These are phyloP conservation scores for Candolleomyces efflorescens DNA, from an alignment of 768 basidiomycete species.

Conservation along the genomic window DNA sequence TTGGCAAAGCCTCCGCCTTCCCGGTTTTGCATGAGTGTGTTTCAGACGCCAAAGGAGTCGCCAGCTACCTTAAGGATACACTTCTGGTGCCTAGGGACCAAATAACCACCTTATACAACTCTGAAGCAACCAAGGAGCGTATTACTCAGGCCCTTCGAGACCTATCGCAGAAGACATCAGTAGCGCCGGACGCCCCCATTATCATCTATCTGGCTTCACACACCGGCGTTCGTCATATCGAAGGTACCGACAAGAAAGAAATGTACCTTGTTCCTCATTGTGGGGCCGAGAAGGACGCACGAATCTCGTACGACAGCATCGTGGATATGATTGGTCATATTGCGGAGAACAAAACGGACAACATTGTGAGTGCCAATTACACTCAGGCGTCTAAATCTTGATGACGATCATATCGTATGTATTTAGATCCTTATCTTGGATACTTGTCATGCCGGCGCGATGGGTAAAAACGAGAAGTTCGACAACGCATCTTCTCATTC, in stretches of 20 bases:
- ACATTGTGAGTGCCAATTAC: background rate
- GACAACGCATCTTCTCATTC: background rate
- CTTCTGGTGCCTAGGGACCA: background rate
- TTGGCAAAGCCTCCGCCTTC: background rate
- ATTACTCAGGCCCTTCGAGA: background rate
- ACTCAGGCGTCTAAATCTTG: background rate
- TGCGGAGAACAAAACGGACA: background rate
- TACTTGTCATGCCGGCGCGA: background rate
- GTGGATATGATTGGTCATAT: background rate
- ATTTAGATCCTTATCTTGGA: background rate
- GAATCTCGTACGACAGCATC: background rate
- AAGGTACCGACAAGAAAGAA: background rate
- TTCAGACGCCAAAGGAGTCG: background rate
- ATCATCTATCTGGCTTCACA: background rate
- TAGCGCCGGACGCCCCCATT: background rate
- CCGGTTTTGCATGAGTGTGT: background rate
- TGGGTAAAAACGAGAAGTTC: background rate
- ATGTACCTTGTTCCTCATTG: background rate
- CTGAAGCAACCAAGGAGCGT: background rate
- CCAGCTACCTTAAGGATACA: background rate
- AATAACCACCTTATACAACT: background rate
- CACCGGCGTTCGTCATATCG: background rate
- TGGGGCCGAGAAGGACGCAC: background rate
- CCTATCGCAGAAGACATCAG: background rate
- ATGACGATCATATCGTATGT: background rate